Percentiles rank a stretch among this genome's conserved stretches.
phyloP scores from a whole-genome alignment of 2,329 filamentous ascomycete genomes.

The Sclerotinia nivalis region DNA sequence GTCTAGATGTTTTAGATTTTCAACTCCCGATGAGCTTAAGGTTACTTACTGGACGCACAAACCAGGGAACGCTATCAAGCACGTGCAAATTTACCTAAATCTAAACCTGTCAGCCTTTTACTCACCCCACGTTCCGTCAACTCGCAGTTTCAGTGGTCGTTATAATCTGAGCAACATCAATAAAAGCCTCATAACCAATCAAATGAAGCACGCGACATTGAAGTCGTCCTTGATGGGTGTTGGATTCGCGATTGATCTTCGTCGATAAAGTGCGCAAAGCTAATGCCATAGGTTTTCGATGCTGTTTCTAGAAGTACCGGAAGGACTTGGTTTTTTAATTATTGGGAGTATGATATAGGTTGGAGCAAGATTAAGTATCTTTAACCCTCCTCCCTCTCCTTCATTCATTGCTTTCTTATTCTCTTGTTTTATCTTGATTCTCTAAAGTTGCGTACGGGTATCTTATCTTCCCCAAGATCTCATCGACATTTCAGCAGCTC shows the following conservation, averaged over 20 bases:
- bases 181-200: slow-evolving; percentile 21
- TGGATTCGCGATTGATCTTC: neutral
- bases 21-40: slow-evolving; percentile 2
- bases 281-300: neutral
- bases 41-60: neutral
- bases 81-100: slow-evolving; percentile 3
- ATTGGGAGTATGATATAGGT: neutral
- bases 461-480: neutral
- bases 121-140: slow-evolving; percentile 12
- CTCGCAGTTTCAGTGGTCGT: slow-evolving; percentile 8
- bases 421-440: neutral
- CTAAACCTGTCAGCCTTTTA: neutral
- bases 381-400: neutral
- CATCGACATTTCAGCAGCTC: neutral
- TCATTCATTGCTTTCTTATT: neutral
- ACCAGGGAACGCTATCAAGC: neutral
- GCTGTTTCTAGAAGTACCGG: neutral
- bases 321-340: neutral
- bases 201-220: slow-evolving; percentile 26
- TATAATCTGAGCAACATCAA: slow-evolving; percentile 1
- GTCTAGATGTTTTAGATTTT: neutral
- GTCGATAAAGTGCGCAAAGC: slow-evolving; percentile 10
- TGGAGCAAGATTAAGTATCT: neutral
- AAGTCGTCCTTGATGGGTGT: slow-evolving; percentile 7
- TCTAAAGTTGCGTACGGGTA: neutral